Evolutionary conservation across 169 alveolate species (phyloP).

Genomic region (Cyclospora cayetanensis): DNA sequence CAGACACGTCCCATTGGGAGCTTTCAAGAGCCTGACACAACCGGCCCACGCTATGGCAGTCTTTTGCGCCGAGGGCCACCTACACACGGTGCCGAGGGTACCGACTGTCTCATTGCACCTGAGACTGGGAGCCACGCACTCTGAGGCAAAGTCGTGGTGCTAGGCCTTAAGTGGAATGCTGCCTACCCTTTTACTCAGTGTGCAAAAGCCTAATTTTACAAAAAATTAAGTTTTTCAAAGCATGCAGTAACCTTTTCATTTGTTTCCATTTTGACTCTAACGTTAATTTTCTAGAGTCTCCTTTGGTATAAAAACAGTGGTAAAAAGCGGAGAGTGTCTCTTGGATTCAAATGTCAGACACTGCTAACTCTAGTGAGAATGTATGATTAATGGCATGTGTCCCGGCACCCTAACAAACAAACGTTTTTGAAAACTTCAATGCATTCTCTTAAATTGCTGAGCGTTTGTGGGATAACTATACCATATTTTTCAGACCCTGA

Average conservation of each 20-base stretch:
- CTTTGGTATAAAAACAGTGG: background rate
- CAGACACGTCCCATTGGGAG: too few species aligned
- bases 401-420: background rate
- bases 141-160: too few species aligned
- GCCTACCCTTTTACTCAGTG: too few species aligned
- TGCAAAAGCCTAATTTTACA: too few species aligned
- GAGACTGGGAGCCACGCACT: too few species aligned
- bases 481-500: background rate
- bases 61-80: too few species aligned
- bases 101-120: too few species aligned
- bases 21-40: too few species aligned
- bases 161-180: too few species aligned
- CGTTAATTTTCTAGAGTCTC: background rate
- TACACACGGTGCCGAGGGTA: too few species aligned
- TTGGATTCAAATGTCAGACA: constrained; percentile 18
- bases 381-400: background rate
- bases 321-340: background rate
- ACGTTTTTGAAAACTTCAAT: background rate
- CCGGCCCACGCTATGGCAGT: too few species aligned
- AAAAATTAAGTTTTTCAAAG: too few species aligned
- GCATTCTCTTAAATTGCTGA: constrained; percentile 19
- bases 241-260: background rate
- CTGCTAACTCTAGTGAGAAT: background rate
- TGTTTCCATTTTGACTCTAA: background rate
- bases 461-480: background rate